phyloP scores from a whole-genome alignment of 1,139 yeast species.

The Blastobotrys serpentis region DNA sequence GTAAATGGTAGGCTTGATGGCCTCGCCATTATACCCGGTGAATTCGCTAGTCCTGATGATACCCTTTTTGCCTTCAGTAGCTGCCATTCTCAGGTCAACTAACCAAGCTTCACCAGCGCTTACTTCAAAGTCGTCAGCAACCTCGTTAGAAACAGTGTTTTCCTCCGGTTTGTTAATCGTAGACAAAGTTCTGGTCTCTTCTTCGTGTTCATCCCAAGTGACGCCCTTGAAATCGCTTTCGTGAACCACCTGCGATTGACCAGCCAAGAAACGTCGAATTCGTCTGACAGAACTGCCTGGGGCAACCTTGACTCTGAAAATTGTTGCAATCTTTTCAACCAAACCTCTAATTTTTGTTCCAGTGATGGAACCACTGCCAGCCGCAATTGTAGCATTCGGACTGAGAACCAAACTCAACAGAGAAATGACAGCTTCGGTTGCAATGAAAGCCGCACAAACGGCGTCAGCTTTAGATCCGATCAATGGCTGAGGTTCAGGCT shows the following conservation, averaged over 20 bases:
- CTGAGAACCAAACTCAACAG: conserved; percentile 70
- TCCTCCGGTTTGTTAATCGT: conserved; percentile 24
- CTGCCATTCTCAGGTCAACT: conserved; percentile 78
- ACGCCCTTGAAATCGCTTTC: conserved; percentile 93
- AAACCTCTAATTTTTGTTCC: conserved; percentile 69
- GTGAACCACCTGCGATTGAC: conserved; percentile 89
- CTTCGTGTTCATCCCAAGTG: conserved; percentile 83
- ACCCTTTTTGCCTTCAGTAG: conserved; percentile 45
- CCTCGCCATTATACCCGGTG: conserved; percentile 30
- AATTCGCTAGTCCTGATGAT: conserved; percentile 31
- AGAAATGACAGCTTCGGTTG: conserved; percentile 76
- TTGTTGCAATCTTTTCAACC: conserved; percentile 77
- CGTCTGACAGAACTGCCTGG: conserved; percentile 94
- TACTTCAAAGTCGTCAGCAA: conserved; percentile 56
- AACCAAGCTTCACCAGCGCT: conserved; percentile 82
- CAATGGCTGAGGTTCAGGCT: conserved; percentile 61
- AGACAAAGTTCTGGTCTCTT: conserved; percentile 58
- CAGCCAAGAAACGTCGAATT: conserved; percentile 88
- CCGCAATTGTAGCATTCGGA: conserved; percentile 54
- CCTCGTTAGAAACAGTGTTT: conserved; percentile 12
- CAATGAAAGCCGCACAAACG: conserved; percentile 82
- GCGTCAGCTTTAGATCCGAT: conserved; percentile 88
- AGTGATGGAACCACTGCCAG: conserved; percentile 45
- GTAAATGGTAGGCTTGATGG: conserved; percentile 58
- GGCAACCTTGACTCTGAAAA: conserved; percentile 77